These are phyloP conservation scores for Salvia sclarea DNA, from an alignment of 305 asterid species.

Conservation along the genomic window DNA sequence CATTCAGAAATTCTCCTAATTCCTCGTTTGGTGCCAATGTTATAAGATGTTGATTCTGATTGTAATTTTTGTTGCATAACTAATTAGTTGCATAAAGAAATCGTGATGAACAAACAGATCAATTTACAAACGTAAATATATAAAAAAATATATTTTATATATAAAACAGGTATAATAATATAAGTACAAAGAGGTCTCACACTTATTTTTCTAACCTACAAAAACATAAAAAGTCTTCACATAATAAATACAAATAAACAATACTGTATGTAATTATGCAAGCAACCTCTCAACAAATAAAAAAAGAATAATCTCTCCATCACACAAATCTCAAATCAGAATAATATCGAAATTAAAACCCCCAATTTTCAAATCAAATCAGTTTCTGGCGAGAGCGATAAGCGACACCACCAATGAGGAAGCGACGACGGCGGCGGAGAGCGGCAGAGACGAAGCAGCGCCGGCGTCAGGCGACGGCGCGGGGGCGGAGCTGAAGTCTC, in stretches of 20 bases:
- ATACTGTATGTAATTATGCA: background rate
- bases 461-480: conserved; percentile 55
- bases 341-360: too few species aligned
- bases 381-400: conserved; percentile 42
- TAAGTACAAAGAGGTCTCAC: conserved; percentile 6
- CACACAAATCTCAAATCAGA: background rate
- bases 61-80: too few species aligned
- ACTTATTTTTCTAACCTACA: conserved; percentile 12
- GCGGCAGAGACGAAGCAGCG: conserved; percentile 42
- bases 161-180: background rate
- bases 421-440: conserved; percentile 45
- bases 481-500: conserved; percentile 27
- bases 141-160: background rate
- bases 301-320: background rate
- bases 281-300: background rate
- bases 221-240: background rate
- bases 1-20: too few species aligned
- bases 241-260: background rate
- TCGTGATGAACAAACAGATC: background rate
- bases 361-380: background rate
- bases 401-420: conserved; percentile 47
- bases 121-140: too few species aligned
- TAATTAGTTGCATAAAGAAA: background rate
- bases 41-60: too few species aligned
- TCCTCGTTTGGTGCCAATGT: too few species aligned